Evolutionary conservation across 1,139 yeast genomes (phyloP).

Genomic region (Yarrowia galli): DNA sequence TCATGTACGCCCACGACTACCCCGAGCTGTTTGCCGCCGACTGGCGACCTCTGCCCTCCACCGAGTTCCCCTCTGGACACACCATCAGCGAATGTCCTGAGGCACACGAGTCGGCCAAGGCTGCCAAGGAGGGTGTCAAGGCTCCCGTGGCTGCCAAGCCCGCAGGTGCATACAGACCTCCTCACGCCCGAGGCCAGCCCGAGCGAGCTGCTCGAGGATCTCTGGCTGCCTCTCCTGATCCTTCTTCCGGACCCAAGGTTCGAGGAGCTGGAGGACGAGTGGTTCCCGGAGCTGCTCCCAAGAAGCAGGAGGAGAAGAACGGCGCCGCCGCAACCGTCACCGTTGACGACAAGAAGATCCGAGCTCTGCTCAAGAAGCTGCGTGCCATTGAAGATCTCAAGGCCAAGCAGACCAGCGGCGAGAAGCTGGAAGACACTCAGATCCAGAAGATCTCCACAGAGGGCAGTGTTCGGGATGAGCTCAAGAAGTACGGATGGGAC

Average conservation of each 20-base stretch:
- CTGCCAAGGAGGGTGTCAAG: constrained; percentile 45
- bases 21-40: constrained; percentile 79
- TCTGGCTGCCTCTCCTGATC: constrained; percentile 45
- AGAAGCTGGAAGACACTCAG: constrained; percentile 90
- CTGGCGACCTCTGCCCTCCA: constrained; percentile 81
- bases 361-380: constrained; percentile 88
- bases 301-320: constrained; percentile 54
- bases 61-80: constrained; percentile 63
- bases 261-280: constrained; percentile 44
- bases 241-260: constrained; percentile 49
- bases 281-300: constrained; percentile 50
- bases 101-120: constrained; percentile 63
- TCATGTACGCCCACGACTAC: constrained; percentile 79
- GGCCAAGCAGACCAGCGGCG: constrained; percentile 83
- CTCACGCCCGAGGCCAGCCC: constrained; percentile 73
- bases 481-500: constrained; percentile 75
- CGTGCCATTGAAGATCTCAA: constrained; percentile 92
- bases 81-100: constrained; percentile 64
- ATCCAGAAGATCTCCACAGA: constrained; percentile 88
- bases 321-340: constrained; percentile 42
- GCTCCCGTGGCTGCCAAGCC: constrained; percentile 57
- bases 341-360: constrained; percentile 84
- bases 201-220: constrained; percentile 47
- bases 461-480: constrained; percentile 75
- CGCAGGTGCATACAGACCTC: constrained; percentile 93